Base-by-base conservation (phyloP, 2,329 filamentous ascomycete genomes). In the Trichophaea hybrida region DNA sequence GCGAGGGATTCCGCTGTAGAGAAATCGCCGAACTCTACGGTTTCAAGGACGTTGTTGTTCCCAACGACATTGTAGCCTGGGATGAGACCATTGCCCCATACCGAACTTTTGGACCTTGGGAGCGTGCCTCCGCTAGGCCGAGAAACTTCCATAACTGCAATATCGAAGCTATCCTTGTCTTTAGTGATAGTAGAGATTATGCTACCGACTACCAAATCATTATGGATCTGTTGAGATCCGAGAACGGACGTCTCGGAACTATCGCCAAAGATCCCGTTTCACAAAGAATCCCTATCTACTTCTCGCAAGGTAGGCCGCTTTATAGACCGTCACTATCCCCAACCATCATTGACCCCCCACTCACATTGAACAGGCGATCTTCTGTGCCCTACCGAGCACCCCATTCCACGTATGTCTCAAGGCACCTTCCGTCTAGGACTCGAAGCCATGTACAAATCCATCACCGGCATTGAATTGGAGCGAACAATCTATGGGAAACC, bases 401-500 rank as follows among this genome's bases (percentile, higher is more conserved):
- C 81, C 66, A 76, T 74, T 60, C 82, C 84, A 10, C 80, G 84
- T 66, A 82, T 86, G 79, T 84, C 81, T 24, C 84, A 86, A 72
- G 84, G 84, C 64, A 78, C 81, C n/a, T 87, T 87, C 81, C 81
- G 83, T 67, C 85, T 86, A 67, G 80, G 81, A 38, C 77, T 87
- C 58, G 83, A 86, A 72, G 82, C 83, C 64, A 85, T 86, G 74
- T 88, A 85, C 77, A 82, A 81, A 73, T 77, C 82, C 15, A 73
- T 86, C 60, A 86, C 83, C 0, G 83, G 83, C 60, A 77, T 77
- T 13, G 83, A 86, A 64, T 80, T 87, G 51, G 83, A 86, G 77
- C 84, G 83, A 76, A 81, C 85, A 37, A 81, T 87, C 59, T 86
- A 86, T 74, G 84, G 84, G 69, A 87, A 87, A 77, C 84, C 84